Evolutionary conservation across 495 filamentous ascomycete species (phyloP).

Genomic region (Penicillium psychrofluorescens): DNA sequence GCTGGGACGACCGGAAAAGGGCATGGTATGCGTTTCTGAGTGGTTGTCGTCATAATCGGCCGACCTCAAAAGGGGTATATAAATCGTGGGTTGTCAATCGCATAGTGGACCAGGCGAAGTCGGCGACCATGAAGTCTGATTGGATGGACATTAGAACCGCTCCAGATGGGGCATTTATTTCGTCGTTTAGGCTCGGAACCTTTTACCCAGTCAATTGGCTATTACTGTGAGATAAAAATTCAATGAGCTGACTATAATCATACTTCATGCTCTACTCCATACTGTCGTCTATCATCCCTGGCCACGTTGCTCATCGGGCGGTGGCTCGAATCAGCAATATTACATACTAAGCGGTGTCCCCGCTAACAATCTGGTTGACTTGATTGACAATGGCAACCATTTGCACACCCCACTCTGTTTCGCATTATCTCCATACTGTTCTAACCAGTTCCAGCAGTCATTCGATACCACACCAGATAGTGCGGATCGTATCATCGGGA

Average conservation of each 20-base stretch:
- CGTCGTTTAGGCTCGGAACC: background rate
- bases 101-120: too few species aligned
- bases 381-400: slow-evolving; percentile 10
- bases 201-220: too few species aligned
- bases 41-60: too few species aligned
- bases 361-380: slow-evolving; percentile 7
- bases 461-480: slow-evolving; percentile 5
- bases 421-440: slow-evolving; percentile 7
- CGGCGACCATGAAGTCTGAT: background rate
- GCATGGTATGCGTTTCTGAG: slow-evolving; percentile 4
- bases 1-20: slow-evolving; percentile 17
- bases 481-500: slow-evolving; percentile 6
- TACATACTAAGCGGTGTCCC: background rate
- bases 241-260: too few species aligned
- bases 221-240: too few species aligned
- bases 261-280: too few species aligned
- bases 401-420: slow-evolving; percentile 10
- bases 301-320: too few species aligned
- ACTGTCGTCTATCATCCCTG: too few species aligned
- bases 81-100: slow-evolving; percentile 2
- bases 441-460: slow-evolving; percentile 11
- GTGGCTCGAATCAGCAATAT: too few species aligned
- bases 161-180: slow-evolving; percentile 7
- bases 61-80: slow-evolving; percentile 8
- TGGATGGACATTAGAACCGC: background rate